Evolutionary conservation across 768 basidiomycete genomes (phyloP), one percentile per base, ranked within the genome.

Genomic region (Royoungia palumana): DNA sequence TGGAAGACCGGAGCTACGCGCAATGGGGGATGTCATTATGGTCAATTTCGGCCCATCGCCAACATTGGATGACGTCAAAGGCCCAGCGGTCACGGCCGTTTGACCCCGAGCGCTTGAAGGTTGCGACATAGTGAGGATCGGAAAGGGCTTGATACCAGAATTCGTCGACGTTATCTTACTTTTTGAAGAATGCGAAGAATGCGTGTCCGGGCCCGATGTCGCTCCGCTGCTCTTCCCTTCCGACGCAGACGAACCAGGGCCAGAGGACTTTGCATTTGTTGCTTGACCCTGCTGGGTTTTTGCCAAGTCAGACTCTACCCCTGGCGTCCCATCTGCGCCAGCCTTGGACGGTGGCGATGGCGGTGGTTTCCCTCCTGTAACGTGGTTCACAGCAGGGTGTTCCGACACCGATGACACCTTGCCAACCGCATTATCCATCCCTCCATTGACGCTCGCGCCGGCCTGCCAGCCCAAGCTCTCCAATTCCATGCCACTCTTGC

Each of bases 121-220:
- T 17, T 32, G 49, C 25, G 62, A 44, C 12, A 43, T 53, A 16
- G 41, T 61, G 20, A 62, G 51, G 9, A 62, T 61, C 10, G 59
- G 56, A 14, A 62, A 62, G 5, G 61, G 62, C 2, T 49, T 57
- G 16, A 57, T 28, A 39, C 28, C 7, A 10, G 17, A 13, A 0
- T 27, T 44, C 0, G 41, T 16, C 30, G 44, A 13, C 20, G 41
- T 48, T 22, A 40, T 21, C 16, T 10, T 19, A 5, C 24, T 16
- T 30, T 27, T 40, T 8, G 45, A n/a, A 27, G 59, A 14, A 21
- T 17, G 28, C 5, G 50, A 53, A 16, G 21, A 32, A 35, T 5
- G 13, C 1, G 12, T 27, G 19, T 45, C 53, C 8, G 46, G 34
- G 13, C 30, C 11, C 25, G 40, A 2, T 3, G 24, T 40, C 35